These are phyloP conservation scores for Trypanosoma lewisi DNA, from an alignment of 208 protist genomes.

Conservation along the genomic window DNA sequence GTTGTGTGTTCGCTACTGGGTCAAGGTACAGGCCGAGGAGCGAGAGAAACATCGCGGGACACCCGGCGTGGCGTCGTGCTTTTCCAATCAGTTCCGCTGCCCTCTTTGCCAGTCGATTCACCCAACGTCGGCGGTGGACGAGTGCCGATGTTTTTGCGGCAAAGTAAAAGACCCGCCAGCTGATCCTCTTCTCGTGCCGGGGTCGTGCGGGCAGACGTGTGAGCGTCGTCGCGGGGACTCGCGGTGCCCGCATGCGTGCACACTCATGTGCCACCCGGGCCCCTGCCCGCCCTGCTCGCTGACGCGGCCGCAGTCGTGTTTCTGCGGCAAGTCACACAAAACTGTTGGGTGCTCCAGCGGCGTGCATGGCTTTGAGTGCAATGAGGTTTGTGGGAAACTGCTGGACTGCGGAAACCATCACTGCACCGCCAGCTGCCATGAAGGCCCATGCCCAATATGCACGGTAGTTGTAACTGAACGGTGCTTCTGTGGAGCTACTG, in stretches of 20 bases:
- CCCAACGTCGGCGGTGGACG: conserved; percentile 18
- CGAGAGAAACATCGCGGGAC: conserved; percentile 37
- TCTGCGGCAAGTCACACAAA: conserved; percentile 68
- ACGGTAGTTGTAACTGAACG: conserved; percentile 39
- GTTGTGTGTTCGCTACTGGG: conserved; percentile 62
- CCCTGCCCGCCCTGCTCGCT: conserved; percentile 66
- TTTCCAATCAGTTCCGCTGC: conserved; percentile 55
- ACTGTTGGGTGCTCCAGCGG: conserved; percentile 77
- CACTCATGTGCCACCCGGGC: conserved; percentile 80
- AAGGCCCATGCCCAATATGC: conserved; percentile 84
- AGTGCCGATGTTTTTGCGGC: conserved; percentile 79
- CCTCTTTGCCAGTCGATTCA: conserved; percentile 60
- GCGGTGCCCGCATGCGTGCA: conserved; percentile 69
- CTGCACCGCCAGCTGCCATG: conserved; percentile 85
- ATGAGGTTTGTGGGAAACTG: conserved; percentile 61
- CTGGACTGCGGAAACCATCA: conserved; percentile 78
- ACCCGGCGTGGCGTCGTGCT: conserved; percentile 1
- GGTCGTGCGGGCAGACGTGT: conserved; percentile 77
- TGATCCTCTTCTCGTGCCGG: conserved; percentile 69
- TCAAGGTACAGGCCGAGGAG: conserved; percentile 41
- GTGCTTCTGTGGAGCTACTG: conserved; percentile 88
- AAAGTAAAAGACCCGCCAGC: conserved; percentile 49
- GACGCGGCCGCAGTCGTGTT: conserved; percentile 69
- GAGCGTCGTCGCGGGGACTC: conserved; percentile 46
- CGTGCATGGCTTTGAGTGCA: conserved; percentile 70